Percentiles rank a stretch among this genome's conserved stretches.
phyloP scores from a whole-genome alignment of 1,284 basidiomycete genomes.

The Irpex sp. region DNA sequence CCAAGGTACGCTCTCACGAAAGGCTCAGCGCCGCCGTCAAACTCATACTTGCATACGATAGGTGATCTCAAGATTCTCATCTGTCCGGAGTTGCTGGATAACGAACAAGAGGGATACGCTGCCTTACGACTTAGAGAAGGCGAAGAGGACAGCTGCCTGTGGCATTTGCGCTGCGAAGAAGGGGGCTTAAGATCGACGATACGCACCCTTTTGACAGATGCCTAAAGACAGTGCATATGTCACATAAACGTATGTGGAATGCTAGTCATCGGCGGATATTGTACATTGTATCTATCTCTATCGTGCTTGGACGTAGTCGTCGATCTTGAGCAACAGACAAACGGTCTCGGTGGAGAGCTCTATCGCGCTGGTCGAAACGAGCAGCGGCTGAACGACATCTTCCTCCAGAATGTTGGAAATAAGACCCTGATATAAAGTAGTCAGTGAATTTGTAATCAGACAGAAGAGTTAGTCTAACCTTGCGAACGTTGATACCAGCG shows the following conservation, averaged over 20 bases:
- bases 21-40: neutral
- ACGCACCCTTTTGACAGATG: constrained; percentile 17
- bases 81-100: constrained; percentile 11
- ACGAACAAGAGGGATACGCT: constrained; percentile 25
- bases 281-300: constrained; percentile 41
- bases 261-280: constrained; percentile 2
- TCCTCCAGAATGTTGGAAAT: constrained; percentile 98
- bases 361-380: constrained; percentile 94
- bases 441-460: neutral
- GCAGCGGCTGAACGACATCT: constrained; percentile 93
- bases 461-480: constrained; percentile 47
- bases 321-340: constrained; percentile 93
- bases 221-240: neutral
- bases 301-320: constrained; percentile 88
- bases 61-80: constrained; percentile 65
- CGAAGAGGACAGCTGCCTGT: constrained; percentile 69
- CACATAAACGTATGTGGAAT: neutral
- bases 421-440: constrained; percentile 64
- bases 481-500: constrained; percentile 98
- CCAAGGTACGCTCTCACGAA: constrained; percentile 40
- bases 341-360: constrained; percentile 98
- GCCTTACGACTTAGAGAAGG: constrained; percentile 56
- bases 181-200: constrained; percentile 22
- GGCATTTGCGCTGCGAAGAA: constrained; percentile 61
- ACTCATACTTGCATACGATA: constrained; percentile 23